These are phyloP conservation scores for Gaertneriomyces semiglobifer DNA, from an alignment of 192 early-diverging fungal species.

Conservation along the genomic window DNA sequence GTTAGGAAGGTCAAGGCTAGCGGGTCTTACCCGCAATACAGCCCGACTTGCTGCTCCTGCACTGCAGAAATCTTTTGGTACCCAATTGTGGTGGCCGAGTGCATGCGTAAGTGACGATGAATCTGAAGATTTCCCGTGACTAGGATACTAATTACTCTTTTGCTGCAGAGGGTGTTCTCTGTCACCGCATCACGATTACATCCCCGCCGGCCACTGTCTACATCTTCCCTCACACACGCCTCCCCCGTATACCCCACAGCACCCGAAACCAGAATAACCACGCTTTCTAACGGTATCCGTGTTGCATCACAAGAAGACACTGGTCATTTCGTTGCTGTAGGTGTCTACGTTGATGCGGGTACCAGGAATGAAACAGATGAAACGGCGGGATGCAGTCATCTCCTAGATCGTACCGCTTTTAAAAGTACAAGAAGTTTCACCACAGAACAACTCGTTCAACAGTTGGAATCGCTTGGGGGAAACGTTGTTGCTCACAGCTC, in stretches of 20 bases:
- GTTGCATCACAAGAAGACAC: slow-evolving; percentile 76
- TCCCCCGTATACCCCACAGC: neutral
- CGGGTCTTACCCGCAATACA: no score
- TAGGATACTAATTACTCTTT: no score
- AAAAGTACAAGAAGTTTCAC: slow-evolving; percentile 75
- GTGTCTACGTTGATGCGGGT: slow-evolving; percentile 89
- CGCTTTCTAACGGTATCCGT: slow-evolving; percentile 84
- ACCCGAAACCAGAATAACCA: slow-evolving; percentile 53
- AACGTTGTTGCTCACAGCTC: slow-evolving; percentile 86
- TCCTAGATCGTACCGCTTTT: slow-evolving; percentile 91
- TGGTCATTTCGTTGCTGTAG: slow-evolving; percentile 87
- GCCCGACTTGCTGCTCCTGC: no score
- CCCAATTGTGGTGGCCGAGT: no score
- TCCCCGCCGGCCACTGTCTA: neutral
- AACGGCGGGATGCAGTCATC: slow-evolving; percentile 73
- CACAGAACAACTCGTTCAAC: slow-evolving; percentile 64
- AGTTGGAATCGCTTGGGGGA: slow-evolving; percentile 84
- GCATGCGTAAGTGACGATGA: no score
- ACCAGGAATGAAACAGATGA: slow-evolving; percentile 73
- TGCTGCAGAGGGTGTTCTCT: no score
- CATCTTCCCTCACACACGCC: neutral
- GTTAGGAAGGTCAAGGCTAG: no score
- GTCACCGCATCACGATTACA: neutral
- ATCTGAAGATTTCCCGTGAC: no score
- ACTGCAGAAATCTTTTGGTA: no score